Base-by-base conservation (phyloP, 2,329 filamentous ascomycete species). In the Aspergillus bombycis region DNA sequence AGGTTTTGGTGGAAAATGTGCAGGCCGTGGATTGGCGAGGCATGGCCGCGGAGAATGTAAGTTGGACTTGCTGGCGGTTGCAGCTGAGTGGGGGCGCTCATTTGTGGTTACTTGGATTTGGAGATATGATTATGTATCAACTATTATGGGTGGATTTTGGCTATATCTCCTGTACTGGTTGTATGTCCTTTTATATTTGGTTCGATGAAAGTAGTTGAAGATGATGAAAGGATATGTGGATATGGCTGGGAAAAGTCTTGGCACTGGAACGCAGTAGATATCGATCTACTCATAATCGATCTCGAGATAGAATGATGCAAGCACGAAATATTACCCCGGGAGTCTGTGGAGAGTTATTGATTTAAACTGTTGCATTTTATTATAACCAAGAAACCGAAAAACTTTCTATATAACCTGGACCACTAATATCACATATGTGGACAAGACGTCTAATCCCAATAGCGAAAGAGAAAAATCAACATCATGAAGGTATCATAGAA, bases 41-140 rank as follows among this genome's bases (percentile, higher is more conserved):
- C 85, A 80, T 98, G 95, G 58, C 95, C 95, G 67, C 95, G 91
- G 43, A 99, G 86, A 63, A 98, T 88, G 75, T 90, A 90, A 53
- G 79, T 78, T 57, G 88, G 88, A 59, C 85, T 86, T 26, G 86
- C 82, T 38, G 85, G 83, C 41, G 83, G 80, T 55, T 57, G 64
- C 19, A 60, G 48, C 32, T 70, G 68, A 16, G 30, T 12, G 23
- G 62, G n/a, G 30, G 61, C 38, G 55, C 59, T 67, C 63, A 67
- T 69, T 64, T 57, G 56, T 32, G n/a, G 21, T 38, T 36, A 38
- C n/a, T 38, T 38, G 5, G 12, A 16, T 23, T 21, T 14, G 36
- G n/a, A 4, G 6, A 21, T 23, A 9, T 16, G 4, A 11, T 34
- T 28, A 23, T 54, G 9, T 21, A 14, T n/a, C 9, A 21, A 11